Base-by-base conservation (phyloP, 2,329 filamentous ascomycete genomes). In the Sarocladium strictum region DNA sequence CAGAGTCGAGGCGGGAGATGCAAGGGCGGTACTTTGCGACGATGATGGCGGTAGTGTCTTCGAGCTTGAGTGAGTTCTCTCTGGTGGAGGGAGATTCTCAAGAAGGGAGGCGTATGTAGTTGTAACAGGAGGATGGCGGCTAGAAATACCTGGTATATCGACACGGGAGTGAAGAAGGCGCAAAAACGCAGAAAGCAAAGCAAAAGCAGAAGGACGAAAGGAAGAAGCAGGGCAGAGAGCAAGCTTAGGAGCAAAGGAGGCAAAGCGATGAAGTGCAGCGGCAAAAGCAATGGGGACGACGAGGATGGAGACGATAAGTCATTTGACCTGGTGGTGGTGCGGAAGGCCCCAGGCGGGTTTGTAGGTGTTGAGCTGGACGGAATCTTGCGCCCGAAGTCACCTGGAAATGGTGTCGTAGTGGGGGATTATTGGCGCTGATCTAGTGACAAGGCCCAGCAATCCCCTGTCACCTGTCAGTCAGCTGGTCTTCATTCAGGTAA, bases 251-350 rank as follows among this genome's bases (percentile, higher is more conserved):
- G 38, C 14, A 23, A 43, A 21, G 23, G 47, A 35, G 21, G 43
- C 43, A 24, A 49, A 49, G 24, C 21, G 43, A 49, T 51, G 27
- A 11, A 51, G 6, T 11, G 14, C 11, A 35, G 29, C n/a, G 47
- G 47, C 47, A 51, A 35, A 51, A 51, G 47, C 26, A 51, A 51
- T 11, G 47, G 23, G 10, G n/a, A 32, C 2, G 33, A 54, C n/a
- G 23, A 67, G 14, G 66, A 47, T 27, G 43, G 12, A 29, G 21
- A 6, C 23, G 24, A 23, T 47, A 27, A 29, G 43, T 47, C 43
- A 47, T 47, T 47, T 47, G 43, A 47, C 43, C 38, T 17, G 17
- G 7, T 43, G 38, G 17, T 29, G 23, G 24, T n/a, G 40, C 21
- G 3, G 40, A 24, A 23, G 40, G n/a, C n/a, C n/a, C n/a, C n/a